Conservation (phyloP, 2,329 filamentous ascomycete genomes). For the Neospermospora avenae region DNA sequence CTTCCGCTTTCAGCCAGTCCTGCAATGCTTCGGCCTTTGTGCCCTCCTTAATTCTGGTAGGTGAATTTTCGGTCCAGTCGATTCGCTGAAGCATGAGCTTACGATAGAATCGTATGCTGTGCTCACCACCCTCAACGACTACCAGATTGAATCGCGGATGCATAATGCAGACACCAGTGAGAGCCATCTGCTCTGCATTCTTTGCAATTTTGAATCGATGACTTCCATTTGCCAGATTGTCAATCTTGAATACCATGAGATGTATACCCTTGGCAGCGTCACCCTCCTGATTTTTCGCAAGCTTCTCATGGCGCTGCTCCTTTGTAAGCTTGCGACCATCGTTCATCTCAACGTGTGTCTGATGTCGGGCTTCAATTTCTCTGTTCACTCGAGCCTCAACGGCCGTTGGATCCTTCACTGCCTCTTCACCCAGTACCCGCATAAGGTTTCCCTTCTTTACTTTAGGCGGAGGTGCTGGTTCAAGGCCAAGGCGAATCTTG, state of each 20-base stretch:
- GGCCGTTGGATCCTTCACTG: conserved; percentile 93
- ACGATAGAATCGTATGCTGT: conserved; percentile 80
- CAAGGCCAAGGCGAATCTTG: conserved; percentile 87
- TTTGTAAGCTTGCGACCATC: conserved; percentile 84
- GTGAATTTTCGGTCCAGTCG: conserved; percentile 88
- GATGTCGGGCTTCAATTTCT: conserved; percentile 83
- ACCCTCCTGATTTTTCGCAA: conserved; percentile 76
- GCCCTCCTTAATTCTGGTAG: conserved; percentile 59
- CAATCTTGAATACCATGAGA: conserved; percentile 84
- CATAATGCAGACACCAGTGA: conserved; percentile 90
- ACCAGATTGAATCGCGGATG: conserved; percentile 86
- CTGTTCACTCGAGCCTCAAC: conserved; percentile 92
- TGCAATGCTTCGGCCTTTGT: conserved; percentile 62
- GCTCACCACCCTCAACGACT: conserved; percentile 84
- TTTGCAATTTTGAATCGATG: conserved; percentile 91
- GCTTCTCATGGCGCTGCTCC: conserved; percentile 81
- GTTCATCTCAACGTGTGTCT: conserved; percentile 75
- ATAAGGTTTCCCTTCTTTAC: conserved; percentile 98
- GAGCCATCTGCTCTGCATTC: conserved; percentile 83
- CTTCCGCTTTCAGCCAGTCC: conserved; percentile 76
- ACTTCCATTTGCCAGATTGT: conserved; percentile 84
- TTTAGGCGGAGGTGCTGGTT: conserved; percentile 88
- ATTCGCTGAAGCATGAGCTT: conserved; percentile 93
- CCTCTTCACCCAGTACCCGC: conserved; percentile 83
- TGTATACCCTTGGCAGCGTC: conserved; percentile 85